Evolutionary conservation across 768 basidiomycete species (phyloP).

Genomic region (Lyophyllum decastes): DNA sequence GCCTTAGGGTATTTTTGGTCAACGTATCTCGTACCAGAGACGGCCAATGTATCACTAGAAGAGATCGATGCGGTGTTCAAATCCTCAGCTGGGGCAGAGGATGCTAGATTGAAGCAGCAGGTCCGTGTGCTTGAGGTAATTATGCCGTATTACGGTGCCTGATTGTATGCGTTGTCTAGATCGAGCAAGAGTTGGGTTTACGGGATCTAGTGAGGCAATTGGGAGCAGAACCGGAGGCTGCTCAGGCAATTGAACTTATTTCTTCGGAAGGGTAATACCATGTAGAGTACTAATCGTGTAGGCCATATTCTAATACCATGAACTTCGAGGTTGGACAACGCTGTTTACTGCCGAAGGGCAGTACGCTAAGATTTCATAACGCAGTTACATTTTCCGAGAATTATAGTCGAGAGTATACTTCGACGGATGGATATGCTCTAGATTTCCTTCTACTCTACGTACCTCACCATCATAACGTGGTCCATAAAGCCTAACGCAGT

Average conservation of each 20-base stretch:
- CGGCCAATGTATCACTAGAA: slow-evolving; percentile 73
- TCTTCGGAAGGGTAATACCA: neutral
- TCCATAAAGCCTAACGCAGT: too few relatives aligned
- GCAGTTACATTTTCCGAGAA: too few relatives aligned
- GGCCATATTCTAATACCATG: too few relatives aligned
- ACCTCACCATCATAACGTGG: too few relatives aligned
- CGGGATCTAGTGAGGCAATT: slow-evolving; percentile 15
- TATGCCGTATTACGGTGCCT: neutral
- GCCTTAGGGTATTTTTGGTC: slow-evolving; percentile 72
- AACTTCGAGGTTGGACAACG: too few relatives aligned
- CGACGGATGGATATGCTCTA: too few relatives aligned
- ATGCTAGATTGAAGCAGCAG: slow-evolving; percentile 49
- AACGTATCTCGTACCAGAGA: slow-evolving; percentile 71
- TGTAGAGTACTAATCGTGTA: neutral
- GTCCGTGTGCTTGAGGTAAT: slow-evolving; percentile 32
- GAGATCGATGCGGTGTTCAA: slow-evolving; percentile 74
- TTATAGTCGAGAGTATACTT: too few relatives aligned
- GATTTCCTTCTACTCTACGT: too few relatives aligned
- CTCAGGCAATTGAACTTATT: neutral
- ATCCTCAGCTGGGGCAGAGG: slow-evolving; percentile 57
- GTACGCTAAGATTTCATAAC: too few relatives aligned
- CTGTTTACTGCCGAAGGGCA: too few relatives aligned
- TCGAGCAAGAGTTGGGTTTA: slow-evolving; percentile 40
- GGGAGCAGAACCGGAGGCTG: slow-evolving; percentile 1
- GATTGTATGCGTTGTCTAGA: slow-evolving; percentile 34